Conservation (phyloP, 768 basidiomycete species). For the Agrocybe praecox region DNA sequence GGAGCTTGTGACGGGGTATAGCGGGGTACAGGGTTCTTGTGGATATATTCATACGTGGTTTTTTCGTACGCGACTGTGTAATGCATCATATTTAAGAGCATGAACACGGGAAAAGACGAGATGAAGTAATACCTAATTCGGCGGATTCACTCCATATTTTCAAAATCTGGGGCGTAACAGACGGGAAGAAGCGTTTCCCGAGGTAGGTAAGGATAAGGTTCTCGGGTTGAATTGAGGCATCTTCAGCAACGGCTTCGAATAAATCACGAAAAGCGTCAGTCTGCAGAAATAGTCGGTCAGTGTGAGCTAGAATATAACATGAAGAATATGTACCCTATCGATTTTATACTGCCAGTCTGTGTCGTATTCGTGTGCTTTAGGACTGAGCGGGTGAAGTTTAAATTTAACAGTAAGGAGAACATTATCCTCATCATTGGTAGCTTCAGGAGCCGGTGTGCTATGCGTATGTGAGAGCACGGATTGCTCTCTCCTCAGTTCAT, state of each 20-base stretch:
- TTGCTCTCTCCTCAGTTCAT: slow-evolving; percentile 28
- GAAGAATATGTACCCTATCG: slow-evolving; percentile 47
- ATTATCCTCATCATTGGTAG: slow-evolving; percentile 28
- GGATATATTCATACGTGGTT: slow-evolving; percentile 64
- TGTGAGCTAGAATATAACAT: background rate
- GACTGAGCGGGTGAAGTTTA: slow-evolving; percentile 69
- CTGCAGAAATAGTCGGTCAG: slow-evolving; percentile 32
- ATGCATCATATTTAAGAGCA: background rate
- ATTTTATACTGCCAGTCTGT: slow-evolving; percentile 55
- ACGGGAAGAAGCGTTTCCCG: slow-evolving; percentile 66
- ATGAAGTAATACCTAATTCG: slow-evolving; percentile 54
- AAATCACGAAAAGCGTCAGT: slow-evolving; percentile 64
- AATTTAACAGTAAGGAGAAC: slow-evolving; percentile 51
- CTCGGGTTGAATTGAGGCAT: slow-evolving; percentile 49
- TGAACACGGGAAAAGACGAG: background rate
- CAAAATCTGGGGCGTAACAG: slow-evolving; percentile 66
- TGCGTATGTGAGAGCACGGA: slow-evolving; percentile 14
- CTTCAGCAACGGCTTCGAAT: slow-evolving; percentile 68
- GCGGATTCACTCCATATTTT: slow-evolving; percentile 65
- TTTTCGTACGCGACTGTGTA: slow-evolving; percentile 72
- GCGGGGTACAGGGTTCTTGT: slow-evolving; percentile 27
- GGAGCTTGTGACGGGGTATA: slow-evolving; percentile 5
- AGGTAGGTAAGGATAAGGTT: slow-evolving; percentile 64
- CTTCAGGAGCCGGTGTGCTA: slow-evolving; percentile 30
- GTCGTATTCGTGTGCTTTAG: slow-evolving; percentile 39